These are phyloP conservation scores for Monilinia aucupariae DNA, from an alignment of 2,329 filamentous ascomycete species.

Conservation along the genomic window DNA sequence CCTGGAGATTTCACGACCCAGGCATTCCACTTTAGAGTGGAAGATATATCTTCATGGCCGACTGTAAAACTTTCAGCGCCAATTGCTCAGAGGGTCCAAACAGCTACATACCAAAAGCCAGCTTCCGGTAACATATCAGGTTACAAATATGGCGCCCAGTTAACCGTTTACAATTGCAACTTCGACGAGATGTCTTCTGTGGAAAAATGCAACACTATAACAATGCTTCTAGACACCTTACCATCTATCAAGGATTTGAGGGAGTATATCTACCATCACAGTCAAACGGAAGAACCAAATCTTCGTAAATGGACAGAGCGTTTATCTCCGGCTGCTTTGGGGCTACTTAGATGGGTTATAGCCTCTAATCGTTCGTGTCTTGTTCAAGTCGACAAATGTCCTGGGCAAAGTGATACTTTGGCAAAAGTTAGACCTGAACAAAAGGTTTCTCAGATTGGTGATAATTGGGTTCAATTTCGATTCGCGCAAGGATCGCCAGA, in stretches of 20 bases:
- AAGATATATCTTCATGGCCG: slow-evolving; percentile 29
- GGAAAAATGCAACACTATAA: slow-evolving; percentile 46
- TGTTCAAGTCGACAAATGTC: slow-evolving; percentile 58
- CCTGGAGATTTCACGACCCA: slow-evolving; percentile 11
- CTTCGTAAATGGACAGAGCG: slow-evolving; percentile 49
- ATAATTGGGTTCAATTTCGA: slow-evolving; percentile 71
- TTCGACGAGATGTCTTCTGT: slow-evolving; percentile 48
- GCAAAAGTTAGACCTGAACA: slow-evolving; percentile 31
- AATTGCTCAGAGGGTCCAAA: background rate
- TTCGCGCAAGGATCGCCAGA: slow-evolving; percentile 86
- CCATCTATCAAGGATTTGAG: slow-evolving; percentile 58
- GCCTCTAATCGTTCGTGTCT: slow-evolving; percentile 87
- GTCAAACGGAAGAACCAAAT: slow-evolving; percentile 27
- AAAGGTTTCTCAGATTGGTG: slow-evolving; percentile 53
- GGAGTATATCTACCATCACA: slow-evolving; percentile 39
- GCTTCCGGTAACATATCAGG: slow-evolving; percentile 20
- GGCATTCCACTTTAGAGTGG: slow-evolving; percentile 27
- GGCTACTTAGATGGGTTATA: slow-evolving; percentile 78
- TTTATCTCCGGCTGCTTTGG: slow-evolving; percentile 60
- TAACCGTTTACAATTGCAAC: slow-evolving; percentile 46
- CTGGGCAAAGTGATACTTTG: slow-evolving; percentile 26
- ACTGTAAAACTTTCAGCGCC: slow-evolving; percentile 26
- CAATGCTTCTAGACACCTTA: slow-evolving; percentile 51
- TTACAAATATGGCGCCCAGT: slow-evolving; percentile 27
- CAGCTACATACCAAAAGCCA: background rate